Evolutionary conservation across 2,329 filamentous ascomycete species (phyloP).

Genomic region (Bipolaris victoriae): DNA sequence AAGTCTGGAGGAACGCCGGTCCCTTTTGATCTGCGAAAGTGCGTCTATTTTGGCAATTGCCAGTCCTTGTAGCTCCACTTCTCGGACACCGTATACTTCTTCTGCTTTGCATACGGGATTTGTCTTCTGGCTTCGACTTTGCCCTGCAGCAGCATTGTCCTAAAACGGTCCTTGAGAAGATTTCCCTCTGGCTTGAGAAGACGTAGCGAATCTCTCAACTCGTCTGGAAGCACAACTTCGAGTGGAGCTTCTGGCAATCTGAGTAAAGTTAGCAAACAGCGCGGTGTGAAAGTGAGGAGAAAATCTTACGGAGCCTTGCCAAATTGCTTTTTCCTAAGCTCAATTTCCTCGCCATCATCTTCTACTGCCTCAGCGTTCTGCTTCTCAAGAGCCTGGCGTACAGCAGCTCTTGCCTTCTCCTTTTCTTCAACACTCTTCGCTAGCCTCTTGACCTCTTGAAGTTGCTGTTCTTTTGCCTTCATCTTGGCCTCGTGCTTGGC

Average conservation of each 20-base stretch:
- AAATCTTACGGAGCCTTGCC: constrained; percentile 63
- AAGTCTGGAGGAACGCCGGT: not conserved
- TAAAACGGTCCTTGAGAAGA: constrained; percentile 86
- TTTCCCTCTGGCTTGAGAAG: constrained; percentile 89
- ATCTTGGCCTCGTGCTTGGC: constrained; percentile 77
- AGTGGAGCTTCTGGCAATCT: constrained; percentile 71
- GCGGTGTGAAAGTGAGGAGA: not conserved
- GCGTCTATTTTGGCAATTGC: constrained; percentile 52
- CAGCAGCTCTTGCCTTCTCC: constrained; percentile 54
- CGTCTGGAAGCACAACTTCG: constrained; percentile 58
- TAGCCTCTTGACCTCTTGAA: constrained; percentile 73
- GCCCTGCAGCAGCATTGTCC: constrained; percentile 84
- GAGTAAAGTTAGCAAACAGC: constrained; percentile 21
- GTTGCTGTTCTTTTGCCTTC: constrained; percentile 75
- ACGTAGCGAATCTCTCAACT: constrained; percentile 58
- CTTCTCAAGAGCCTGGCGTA: constrained; percentile 33
- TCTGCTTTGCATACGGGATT: constrained; percentile 81
- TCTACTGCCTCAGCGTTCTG: constrained; percentile 34
- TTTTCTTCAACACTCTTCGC: constrained; percentile 66
- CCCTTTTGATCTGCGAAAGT: not conserved
- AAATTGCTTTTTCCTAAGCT: constrained; percentile 72
- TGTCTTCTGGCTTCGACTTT: constrained; percentile 85
- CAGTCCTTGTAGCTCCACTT: constrained; percentile 99
- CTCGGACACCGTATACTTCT: constrained; percentile 81
- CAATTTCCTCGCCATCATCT: constrained; percentile 48